A percentile compares a stretch with the other conserved stretches of the same genome.
Evolutionary conservation across 306 rosid genomes (phyloP).

Genomic region (Corylus avellana): DNA sequence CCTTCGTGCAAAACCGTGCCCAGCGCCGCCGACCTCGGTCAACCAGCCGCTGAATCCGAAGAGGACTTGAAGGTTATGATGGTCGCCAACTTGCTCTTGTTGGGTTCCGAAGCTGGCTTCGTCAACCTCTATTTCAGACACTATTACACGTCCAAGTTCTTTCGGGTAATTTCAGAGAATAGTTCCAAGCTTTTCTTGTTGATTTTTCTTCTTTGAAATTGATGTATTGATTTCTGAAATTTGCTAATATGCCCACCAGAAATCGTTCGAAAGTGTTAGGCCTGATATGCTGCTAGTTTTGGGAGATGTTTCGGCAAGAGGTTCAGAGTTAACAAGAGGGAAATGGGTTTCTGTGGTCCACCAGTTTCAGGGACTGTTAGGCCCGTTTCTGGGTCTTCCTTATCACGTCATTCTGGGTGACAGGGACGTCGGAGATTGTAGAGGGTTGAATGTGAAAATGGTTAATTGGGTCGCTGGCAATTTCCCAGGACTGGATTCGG

Average conservation of each 20-base stretch:
- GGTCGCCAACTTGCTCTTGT: constrained; percentile 62
- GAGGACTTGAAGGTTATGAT: constrained; percentile 59
- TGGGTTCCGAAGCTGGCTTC: constrained; percentile 48
- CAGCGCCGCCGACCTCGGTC: constrained; percentile 8
- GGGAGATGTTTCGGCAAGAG: constrained; percentile 73
- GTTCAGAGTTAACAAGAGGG: constrained; percentile 45
- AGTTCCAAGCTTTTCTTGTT: too few relatives aligned
- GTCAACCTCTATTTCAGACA: constrained; percentile 42
- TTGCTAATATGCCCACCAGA: constrained; percentile 44
- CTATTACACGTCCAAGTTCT: constrained; percentile 60
- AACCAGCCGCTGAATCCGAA: neutral
- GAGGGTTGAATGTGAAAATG: constrained; percentile 30
- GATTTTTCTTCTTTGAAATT: neutral
- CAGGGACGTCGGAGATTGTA: constrained; percentile 59
- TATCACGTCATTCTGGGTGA: constrained; percentile 70
- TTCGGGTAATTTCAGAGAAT: constrained; percentile 41
- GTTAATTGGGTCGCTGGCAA: constrained; percentile 50
- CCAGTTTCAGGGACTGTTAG: constrained; percentile 47
- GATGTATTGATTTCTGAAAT: neutral
- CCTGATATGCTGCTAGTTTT: constrained; percentile 70
- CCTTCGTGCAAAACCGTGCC: constrained; percentile 51
- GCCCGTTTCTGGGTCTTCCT: constrained; percentile 60
- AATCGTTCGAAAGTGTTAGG: constrained; percentile 52
- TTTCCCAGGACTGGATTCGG: constrained; percentile 55
- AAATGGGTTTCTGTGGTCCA: constrained; percentile 51